Conservation (phyloP, 78 protist genomes). For the Dictyostelium citrinum region DNA sequence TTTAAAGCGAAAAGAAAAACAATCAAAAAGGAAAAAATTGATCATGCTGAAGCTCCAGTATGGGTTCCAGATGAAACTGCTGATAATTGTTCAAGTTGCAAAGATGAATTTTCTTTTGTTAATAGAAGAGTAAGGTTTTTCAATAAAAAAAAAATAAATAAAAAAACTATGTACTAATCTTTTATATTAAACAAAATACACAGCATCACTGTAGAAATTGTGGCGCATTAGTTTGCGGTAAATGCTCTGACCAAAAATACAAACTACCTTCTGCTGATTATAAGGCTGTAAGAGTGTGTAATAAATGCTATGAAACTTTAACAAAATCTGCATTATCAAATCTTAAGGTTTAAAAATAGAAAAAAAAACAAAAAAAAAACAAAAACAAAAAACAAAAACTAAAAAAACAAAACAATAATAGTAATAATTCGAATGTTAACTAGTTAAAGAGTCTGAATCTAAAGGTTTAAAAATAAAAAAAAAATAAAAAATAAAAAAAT, state of each 20-base stretch:
- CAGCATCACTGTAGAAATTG: slow-evolving; percentile 76
- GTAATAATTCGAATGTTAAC: no score
- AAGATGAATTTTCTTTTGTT: slow-evolving; percentile 23
- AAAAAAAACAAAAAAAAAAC: neutral
- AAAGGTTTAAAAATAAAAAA: no score
- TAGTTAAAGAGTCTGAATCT: no score
- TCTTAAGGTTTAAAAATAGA: neutral
- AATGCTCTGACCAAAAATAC: slow-evolving; percentile 34
- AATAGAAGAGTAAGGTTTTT: slow-evolving; percentile 70
- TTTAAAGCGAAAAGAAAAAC: slow-evolving; percentile 44
- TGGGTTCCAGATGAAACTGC: slow-evolving; percentile 73
- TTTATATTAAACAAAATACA: neutral
- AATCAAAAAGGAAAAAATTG: slow-evolving; percentile 12
- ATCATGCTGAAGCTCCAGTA: slow-evolving; percentile 54
- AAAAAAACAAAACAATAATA: no score
- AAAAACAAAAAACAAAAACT: neutral
- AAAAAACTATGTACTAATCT: neutral
- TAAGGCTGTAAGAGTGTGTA: slow-evolving; percentile 62
- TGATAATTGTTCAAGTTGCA: slow-evolving; percentile 16
- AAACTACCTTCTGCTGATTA: slow-evolving; percentile 20
- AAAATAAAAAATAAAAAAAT: no score
- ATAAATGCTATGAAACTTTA: slow-evolving; percentile 19
- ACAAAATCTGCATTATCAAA: neutral
- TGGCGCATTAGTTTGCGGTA: slow-evolving; percentile 70
- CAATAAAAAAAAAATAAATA: neutral